Percentiles rank a stretch among this genome's conserved stretches.
Evolutionary conservation across 805 yeast genomes (phyloP).

Genomic region (Cyberlindnera petersonii): DNA sequence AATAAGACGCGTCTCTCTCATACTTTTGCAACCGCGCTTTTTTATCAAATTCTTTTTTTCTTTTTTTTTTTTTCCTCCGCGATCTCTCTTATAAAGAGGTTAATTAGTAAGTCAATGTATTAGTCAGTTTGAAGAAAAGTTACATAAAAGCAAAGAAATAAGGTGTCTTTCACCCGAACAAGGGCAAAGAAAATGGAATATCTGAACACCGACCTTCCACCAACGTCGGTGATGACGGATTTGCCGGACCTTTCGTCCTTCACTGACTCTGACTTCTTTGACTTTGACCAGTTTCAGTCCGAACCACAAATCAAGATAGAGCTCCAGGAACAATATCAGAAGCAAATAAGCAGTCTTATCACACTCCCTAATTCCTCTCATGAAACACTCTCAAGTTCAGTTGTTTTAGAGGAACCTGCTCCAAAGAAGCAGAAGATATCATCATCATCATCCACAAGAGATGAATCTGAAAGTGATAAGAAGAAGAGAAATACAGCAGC

Average conservation of each 20-base stretch:
- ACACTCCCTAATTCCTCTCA: constrained; percentile 1
- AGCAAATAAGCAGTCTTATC: neutral
- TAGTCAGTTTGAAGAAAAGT: no score
- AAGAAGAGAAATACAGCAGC: constrained; percentile 62
- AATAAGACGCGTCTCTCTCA: neutral
- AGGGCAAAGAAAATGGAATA: neutral
- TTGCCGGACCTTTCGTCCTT: constrained; percentile 18
- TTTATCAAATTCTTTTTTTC: neutral
- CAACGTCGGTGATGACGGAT: neutral
- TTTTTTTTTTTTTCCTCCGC: neutral
- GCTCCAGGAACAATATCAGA: constrained; percentile 8
- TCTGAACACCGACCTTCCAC: neutral
- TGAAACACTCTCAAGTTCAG: neutral
- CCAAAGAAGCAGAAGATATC: constrained; percentile 2
- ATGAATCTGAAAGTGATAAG: constrained; percentile 35
- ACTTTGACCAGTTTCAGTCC: constrained; percentile 23
- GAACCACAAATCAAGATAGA: constrained; percentile 12
- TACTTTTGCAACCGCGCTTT: neutral
- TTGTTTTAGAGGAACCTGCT: neutral
- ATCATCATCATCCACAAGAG: constrained; percentile 1
- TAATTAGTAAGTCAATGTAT: no score
- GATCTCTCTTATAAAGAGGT: neutral
- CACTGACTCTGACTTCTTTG: constrained; percentile 23
- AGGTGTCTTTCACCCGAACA: no score
- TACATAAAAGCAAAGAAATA: no score